Base-by-base conservation (phyloP, 495 filamentous ascomycete genomes). In the Penicillium cinerascens region DNA sequence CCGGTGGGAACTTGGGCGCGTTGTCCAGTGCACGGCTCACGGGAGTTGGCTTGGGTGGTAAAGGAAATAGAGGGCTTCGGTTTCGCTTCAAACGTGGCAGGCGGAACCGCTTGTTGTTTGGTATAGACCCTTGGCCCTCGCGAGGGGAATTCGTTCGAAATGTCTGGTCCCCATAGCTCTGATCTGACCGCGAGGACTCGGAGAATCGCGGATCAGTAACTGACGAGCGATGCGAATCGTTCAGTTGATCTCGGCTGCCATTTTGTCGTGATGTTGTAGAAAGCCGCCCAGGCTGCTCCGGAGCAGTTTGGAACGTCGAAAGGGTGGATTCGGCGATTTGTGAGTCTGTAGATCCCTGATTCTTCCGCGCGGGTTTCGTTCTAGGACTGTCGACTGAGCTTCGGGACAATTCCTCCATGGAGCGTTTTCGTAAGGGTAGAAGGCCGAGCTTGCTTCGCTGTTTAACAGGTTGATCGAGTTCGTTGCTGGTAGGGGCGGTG, bases 151-250 rank as follows among this genome's bases (percentile, higher is more conserved):
- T 58, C 6, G 56, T 63, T 10, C 60, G 63, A 25, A 54, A 83
- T 5, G 82, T 75, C 54, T 82, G 86, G 27, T 95, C 91, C n/a
- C 79, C 84, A 10, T 85, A 84, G 67, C 91, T 95, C 23, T 83
- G 86, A 64, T 96, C 91, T 17, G 92, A 96, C 46, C 89, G 84
- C 20, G 91, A 96, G 0, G 93, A 97, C 54, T 97, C 93, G 4
- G 93, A 97, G 21, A 89, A 76, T 37, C 93, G 78, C 45, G 82
- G 80, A 40, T 86, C 77, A 2, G 85, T 83, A 13, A 88, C 77
- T 4, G 87, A 95, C 60, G 35, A 84, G 70, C 39, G 87, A 79
- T 65, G 76, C 4, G 80, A 79, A 47, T 91, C 87, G 51, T 87
- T 86, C 44, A 76, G 74, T 44, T 84, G 86, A 9, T 83, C 76